phyloP scores from a whole-genome alignment of 331 rosid genomes.

The Malus hybrid region DNA sequence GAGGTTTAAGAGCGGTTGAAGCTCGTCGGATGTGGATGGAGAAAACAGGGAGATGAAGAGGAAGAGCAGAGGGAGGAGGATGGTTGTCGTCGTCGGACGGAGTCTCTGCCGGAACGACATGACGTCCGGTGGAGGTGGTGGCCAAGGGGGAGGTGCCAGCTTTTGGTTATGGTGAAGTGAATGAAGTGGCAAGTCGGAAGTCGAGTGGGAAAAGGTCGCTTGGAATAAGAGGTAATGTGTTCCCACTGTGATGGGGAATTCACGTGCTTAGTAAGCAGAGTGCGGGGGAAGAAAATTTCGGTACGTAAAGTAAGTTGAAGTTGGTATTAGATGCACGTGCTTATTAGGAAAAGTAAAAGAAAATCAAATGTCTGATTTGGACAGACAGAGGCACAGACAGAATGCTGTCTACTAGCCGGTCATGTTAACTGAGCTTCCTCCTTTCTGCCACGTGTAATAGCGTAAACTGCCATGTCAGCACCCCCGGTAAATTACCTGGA shows the following conservation, averaged over 20 bases:
- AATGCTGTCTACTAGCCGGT: neutral
- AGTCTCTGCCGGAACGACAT: conserved; percentile 31
- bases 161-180: neutral
- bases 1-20: conserved; percentile 38
- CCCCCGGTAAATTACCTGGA: neutral
- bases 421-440: neutral
- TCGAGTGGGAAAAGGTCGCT: neutral
- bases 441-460: neutral
- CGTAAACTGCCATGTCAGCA: neutral
- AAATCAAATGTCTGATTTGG: neutral
- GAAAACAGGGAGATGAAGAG: conserved; percentile 20
- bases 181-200: neutral
- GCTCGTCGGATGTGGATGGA: conserved; percentile 32
- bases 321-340: neutral
- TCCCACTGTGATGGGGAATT: neutral
- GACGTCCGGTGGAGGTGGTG: neutral
- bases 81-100: neutral
- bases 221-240: neutral
- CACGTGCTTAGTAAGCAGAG: neutral
- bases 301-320: neutral
- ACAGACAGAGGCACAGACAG: neutral
- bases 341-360: neutral
- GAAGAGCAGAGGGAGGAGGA: conserved; percentile 26
- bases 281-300: neutral
- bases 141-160: neutral